A percentile compares a stretch with the other conserved stretches of the same genome.
Conservation (phyloP, 805 yeast genomes). For the Kregervanrija fluxuum region DNA sequence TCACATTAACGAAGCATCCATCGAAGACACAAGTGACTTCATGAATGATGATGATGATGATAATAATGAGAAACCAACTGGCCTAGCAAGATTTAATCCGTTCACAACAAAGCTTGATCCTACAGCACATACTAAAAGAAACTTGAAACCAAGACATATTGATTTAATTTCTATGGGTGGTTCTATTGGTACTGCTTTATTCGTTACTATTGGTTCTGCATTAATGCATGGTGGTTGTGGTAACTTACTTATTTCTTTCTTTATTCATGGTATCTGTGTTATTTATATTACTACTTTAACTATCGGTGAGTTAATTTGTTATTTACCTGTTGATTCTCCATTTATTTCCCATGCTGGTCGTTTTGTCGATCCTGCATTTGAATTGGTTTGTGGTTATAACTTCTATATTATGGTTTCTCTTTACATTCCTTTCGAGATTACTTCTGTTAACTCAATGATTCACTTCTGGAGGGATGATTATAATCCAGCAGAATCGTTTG, state of each 20-base stretch:
- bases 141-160: slow-evolving; percentile 61
- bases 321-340: slow-evolving; percentile 70
- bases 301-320: slow-evolving; percentile 75
- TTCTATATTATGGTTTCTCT: slow-evolving; percentile 72
- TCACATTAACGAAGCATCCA: too few species aligned
- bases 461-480: slow-evolving; percentile 79
- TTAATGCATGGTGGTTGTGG: slow-evolving; percentile 66
- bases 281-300: slow-evolving; percentile 59
- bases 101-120: neutral
- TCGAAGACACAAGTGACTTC: too few species aligned
- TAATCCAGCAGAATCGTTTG: slow-evolving; percentile 62
- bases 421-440: slow-evolving; percentile 76
- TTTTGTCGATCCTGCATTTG: slow-evolving; percentile 69
- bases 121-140: slow-evolving; percentile 28
- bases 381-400: slow-evolving; percentile 73
- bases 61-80: neutral
- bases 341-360: slow-evolving; percentile 69
- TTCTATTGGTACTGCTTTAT: slow-evolving; percentile 74
- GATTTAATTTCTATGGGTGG: slow-evolving; percentile 78
- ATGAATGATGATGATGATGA: neutral
- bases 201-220: slow-evolving; percentile 64
- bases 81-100: slow-evolving; percentile 1
- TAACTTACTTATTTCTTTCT: slow-evolving; percentile 55
- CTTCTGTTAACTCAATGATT: slow-evolving; percentile 69
- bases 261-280: slow-evolving; percentile 58